These are phyloP conservation scores for Dipteronia sinensis DNA, from an alignment of 345 rosid genomes.

Conservation along the genomic window DNA sequence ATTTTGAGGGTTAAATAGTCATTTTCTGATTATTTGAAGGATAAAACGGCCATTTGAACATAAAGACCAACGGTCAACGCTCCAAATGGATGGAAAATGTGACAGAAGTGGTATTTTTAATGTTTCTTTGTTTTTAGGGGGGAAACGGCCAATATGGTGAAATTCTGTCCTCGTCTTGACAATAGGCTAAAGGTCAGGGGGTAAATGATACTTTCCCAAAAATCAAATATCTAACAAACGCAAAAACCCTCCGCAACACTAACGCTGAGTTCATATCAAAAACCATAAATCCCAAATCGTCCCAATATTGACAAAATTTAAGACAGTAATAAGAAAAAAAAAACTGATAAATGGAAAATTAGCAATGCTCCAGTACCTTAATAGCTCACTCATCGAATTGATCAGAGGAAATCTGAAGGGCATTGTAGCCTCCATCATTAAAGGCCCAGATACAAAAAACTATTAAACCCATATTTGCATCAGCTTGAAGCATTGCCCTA, in stretches of 20 bases:
- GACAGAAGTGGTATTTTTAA: no score
- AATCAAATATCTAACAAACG: background rate
- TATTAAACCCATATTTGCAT: slow-evolving; percentile 86
- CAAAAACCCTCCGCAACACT: background rate
- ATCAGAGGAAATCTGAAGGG: slow-evolving; percentile 93
- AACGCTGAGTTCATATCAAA: no score
- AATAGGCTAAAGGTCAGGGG: no score
- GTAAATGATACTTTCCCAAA: no score
- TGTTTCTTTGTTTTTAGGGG: no score
- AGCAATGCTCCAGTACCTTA: slow-evolving; percentile 46
- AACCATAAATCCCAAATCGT: slow-evolving; percentile 9
- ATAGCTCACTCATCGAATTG: slow-evolving; percentile 85
- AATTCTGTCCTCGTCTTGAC: no score
- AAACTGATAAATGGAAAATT: background rate
- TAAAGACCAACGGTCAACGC: no score
- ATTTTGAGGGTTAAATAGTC: no score
- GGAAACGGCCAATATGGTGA: no score
- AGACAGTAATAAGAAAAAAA: background rate
- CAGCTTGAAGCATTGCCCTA: slow-evolving; percentile 69
- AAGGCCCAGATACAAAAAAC: slow-evolving; percentile 96
- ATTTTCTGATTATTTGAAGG: no score
- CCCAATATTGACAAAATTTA: background rate
- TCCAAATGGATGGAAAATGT: no score
- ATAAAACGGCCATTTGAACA: no score
- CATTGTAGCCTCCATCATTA: slow-evolving; percentile 86